Base-by-base conservation (phyloP, 139 green algal species). In the Desmodesmus armatus region DNA sequence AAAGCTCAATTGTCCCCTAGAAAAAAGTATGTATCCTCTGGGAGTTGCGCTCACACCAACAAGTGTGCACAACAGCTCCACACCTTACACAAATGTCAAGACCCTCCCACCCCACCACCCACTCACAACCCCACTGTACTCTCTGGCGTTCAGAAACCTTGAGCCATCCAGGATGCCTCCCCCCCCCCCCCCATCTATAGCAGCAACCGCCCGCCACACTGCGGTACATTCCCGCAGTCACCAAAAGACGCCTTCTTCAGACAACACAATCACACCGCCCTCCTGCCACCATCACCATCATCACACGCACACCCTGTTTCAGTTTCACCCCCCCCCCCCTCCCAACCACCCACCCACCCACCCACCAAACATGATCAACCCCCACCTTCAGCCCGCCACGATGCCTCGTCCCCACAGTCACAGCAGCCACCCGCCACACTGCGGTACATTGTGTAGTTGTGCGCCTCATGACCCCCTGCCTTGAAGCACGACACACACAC, bases 141-240 rank as follows among this genome's bases (percentile, higher is more conserved):
- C n/a, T n/a, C 25, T 27, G n/a, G 41, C 0, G 5, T 15, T 4
- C 37, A 3, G 69, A 3, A 60, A 89, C 88, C 89, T 78, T 76
- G 33, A 6, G 40, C 47, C 35, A 70, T 80, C 93, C 93, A 96
- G 0, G 90, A 92, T 7, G 84, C 78, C 5, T 84, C 23, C 82
- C 95, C 93, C 2, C 93, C 93, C n/a, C n/a, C n/a, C n/a, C n/a
- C n/a, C n/a, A n/a, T 78, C 93, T 95, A 82, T 96, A 92, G 81
- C 93, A 96, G 82, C 92, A 95, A 25, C 93, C 93, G 7, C 93
- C 93, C 21, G 87, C 5, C 43, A 43, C 63, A 29, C 44, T 65
- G 44, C 84, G 89, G 87, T 95, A 95, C 83, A 92, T 83, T 0
- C n/a, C n/a, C n/a, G n/a, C n/a, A n/a, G n/a, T n/a, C n/a, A n/a